Evolutionary conservation across 257 asterid species (phyloP), one percentile per base, ranked within the genome.

Genomic region (Nicotiana undulata): DNA sequence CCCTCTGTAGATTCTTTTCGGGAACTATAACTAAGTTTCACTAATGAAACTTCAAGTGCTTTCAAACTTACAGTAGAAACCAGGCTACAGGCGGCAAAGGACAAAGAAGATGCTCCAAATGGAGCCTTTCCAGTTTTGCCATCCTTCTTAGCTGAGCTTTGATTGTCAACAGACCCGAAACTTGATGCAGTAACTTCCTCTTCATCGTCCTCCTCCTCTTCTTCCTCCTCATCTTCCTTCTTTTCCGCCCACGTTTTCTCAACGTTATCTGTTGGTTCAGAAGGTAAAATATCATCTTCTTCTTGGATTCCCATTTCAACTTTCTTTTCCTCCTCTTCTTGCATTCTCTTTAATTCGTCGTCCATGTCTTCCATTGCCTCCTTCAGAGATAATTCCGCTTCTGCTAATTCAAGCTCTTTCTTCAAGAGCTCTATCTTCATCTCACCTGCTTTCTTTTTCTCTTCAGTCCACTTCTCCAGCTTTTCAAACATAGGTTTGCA

Each of bases 301-400:
- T 86, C 93, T 7, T 80, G 85, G 20, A 78, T 60, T 10, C 83
- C 95, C 75, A 80, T 81, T 68, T 88, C 94, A 34, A 37, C 84
- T 84, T 89, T 95, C 83, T 83, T 87, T 84, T 95, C 97, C 80
- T 91, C 98, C 86, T 86, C 98, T 82, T 92, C 77, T 85, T 93
- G 91, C 98, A 93, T 37, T 79, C 72, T 83, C 88, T 90, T 88
- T 77, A 93, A 83, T 65, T 85, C 91, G 61, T 87, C 88, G 63
- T 95, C 99, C 86, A 91, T 82, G 37, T 92, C 97, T 58, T 95
- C 97, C 51, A 92, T 85, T 26, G 89, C 92, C 76, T 95, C 98
- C 80, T 92, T 90, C 85, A 95, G 90, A 76, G 87, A 76, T 87
- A 89, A 49, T 86, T 95, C 98, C 44, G 94, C 97, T 11, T 95